Evolutionary conservation across 805 yeast species (phyloP), one percentile per base, ranked within the genome.

Genomic region (Myxozyma geophila): DNA sequence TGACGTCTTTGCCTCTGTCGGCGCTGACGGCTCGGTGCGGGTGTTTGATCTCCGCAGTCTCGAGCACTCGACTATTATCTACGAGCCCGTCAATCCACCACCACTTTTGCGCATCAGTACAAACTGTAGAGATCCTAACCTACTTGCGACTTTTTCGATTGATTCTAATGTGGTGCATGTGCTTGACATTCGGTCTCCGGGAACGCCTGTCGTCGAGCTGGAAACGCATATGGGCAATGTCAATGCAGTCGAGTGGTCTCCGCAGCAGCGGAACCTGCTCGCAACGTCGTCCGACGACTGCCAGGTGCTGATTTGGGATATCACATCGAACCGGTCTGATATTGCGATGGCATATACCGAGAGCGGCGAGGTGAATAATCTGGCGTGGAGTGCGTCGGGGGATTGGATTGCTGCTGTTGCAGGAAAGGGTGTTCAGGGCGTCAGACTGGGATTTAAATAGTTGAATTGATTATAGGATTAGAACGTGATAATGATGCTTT

Each of bases 41-140:
- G 89, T 95, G 7, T 95, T 95, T 75, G 99, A 95, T 73, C 80
- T 95, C 64, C 78, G 99, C 10, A 58, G 63, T 23, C 59, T 66
- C n/a, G 98, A 95, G 64, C 98, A 92, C 75, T 89, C 96, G 17
- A 93, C 99, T 1, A 95, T 95, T 70, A 88, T 95, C 15, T 95
- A 90, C 75, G 99, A 95, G 73, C 84, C 70, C 13, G 49, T 52
- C 28, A 48, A 76, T 12, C 71, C 77, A 1, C 80, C 80, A 19
- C 95, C 97, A 1, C 78, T 95, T 58, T 75, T 95, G 39, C 81
- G 93, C 65, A 78, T 95, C 10, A 87, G 90, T 9, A 85, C 97
- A 0, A 88, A 91, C 37, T 89, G 90, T 43, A 80, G 83, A 43
- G 96, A 95, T 74, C 86, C 89, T 50, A 90, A 93, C 74, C 83